Evolutionary conservation across 202 grass and related monocot genomes (phyloP), one percentile per base, ranked within the genome.

Genomic region (Musa balbisiana): DNA sequence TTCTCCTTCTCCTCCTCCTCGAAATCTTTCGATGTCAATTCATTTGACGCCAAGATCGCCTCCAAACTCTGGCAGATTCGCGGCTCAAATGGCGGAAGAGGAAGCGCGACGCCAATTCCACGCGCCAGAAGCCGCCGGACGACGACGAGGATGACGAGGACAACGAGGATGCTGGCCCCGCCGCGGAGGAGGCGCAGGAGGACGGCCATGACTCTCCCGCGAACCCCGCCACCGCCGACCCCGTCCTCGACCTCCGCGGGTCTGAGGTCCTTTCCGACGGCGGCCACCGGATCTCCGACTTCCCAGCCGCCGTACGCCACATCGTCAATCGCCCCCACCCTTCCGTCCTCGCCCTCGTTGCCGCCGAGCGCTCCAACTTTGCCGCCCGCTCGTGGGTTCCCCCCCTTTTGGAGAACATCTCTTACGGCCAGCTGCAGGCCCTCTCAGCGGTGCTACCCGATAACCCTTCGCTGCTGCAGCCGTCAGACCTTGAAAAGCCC

Each of bases 11-110:
- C 2, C 17, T 8, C 1, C 10, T 19, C 22, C 21, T 62, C 25
- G 3, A 15, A 29, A 51, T 70, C 22, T n/a, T 56, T 21, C 22
- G 21, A 64, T 64, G 58, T 64, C 43, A 9, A 49, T 52, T 52
- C 0, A 20, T 27, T 15, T 50, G 11, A 69, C 49, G 52, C 52
- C 29, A 19, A 49, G 75, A 55, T 71, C n/a, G n/a, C 66, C 19
- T 56, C n/a, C 73, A 71, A 83, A 72, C 80, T 67, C 72, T 62
- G 62, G 2, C 76, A 92, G 94, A 98, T 91, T 91, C 91, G 66
- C 87, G 85, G 52, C 77, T 87, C 52, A 93, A 91, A 83, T 91
- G 90, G 88, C 86, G 88, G 73, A 92, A 93, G 83, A 82, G 89
- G 83, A 98, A 98, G 88, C 85, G 85, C 55, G 86, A 86, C 33